Evolutionary conservation across 2,329 filamentous ascomycete species (phyloP), one percentile per base, ranked within the genome.

Genomic region (Stemphylium vesicarium): DNA sequence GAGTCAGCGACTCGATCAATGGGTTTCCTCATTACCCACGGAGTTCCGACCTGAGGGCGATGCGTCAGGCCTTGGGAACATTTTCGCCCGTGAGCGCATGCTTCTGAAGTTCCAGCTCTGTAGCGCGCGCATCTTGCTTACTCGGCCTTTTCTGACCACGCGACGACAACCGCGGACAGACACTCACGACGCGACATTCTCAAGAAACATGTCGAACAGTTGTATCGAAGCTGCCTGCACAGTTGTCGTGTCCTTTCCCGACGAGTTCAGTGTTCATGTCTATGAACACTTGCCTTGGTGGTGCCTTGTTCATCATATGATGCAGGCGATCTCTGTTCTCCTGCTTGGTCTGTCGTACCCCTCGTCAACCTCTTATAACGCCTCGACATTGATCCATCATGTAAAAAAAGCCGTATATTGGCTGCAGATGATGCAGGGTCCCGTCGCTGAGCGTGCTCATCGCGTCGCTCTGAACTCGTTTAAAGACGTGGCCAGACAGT

Each of bases 231-330:
- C 77, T n/a, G 77, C 77, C 2, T 69, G 64, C 43, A 62, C 60
- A 3, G 59, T 75, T 29, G 44, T 75, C 5, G 64, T 71, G 15
- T 54, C 77, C n/a, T 60, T 79, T 4, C 76, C 75, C 2, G 68
- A 74, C 16, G 63, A 71, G 45, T 62, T 68, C 1, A 60, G 68
- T 51, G 53, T 72, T 10, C 48, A 69, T 31, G 43, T 72, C 5
- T 76, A 77, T 48, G 53, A 70, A 32, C 63, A 69, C 18, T 70
- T 70, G 1, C 77, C 77, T 3, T 79, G 77, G 77, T 79, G 76
- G 76, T 74, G 70, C 49, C 59, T 76, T 22, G 62, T 78, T n/a
- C 68, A 72, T 24, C 68, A 76, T 41, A 50, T 79, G 18, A 74
- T 78, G 66, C 77, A 79, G 59, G 73, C 77, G 0, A 60, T 70